Percentiles rank a stretch among this genome's conserved stretches.
Conservation (phyloP, 805 yeast species). For the Wickerhamomyces chaumierensis region DNA sequence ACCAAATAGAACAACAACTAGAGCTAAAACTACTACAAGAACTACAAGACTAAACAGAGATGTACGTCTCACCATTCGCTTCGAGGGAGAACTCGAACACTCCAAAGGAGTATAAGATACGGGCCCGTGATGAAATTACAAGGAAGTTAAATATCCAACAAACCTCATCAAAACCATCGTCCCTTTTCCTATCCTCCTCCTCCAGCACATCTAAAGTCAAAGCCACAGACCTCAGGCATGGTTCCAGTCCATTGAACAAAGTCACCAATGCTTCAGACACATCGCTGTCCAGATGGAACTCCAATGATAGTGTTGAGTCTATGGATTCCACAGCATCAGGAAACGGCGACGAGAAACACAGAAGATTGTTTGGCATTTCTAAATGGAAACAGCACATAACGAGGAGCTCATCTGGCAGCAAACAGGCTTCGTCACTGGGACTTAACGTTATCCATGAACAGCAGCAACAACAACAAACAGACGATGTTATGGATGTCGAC, state of each 20-base stretch:
- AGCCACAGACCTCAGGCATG: conserved; percentile 15
- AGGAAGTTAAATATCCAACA: conserved; percentile 12
- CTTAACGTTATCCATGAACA: conserved; percentile 5
- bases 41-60: conserved; percentile 3
- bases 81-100: conserved; percentile 11
- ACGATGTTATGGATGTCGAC: conserved; percentile 6
- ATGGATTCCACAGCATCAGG: conserved; percentile 1
- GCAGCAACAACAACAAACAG: conserved; percentile 1
- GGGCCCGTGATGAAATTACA: conserved; percentile 21
- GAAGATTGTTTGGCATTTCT: not conserved
- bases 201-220: no score
- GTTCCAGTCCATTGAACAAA: conserved; percentile 19
- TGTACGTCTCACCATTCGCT: conserved; percentile 17
- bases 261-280: conserved; percentile 17
- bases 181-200: no score
- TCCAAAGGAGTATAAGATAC: conserved; percentile 20
- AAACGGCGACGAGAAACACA: conserved; percentile 1
- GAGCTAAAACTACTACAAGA: no score
- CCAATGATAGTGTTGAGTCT: conserved; percentile 15
- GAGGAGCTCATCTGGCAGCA: conserved; percentile 8
- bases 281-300: conserved; percentile 12
- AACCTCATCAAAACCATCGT: no score
- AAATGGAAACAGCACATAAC: conserved; percentile 2
- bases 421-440: conserved; percentile 4
- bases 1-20: no score